Conservation (phyloP, 2,329 filamentous ascomycete species). For the Botryotinia convoluta region DNA sequence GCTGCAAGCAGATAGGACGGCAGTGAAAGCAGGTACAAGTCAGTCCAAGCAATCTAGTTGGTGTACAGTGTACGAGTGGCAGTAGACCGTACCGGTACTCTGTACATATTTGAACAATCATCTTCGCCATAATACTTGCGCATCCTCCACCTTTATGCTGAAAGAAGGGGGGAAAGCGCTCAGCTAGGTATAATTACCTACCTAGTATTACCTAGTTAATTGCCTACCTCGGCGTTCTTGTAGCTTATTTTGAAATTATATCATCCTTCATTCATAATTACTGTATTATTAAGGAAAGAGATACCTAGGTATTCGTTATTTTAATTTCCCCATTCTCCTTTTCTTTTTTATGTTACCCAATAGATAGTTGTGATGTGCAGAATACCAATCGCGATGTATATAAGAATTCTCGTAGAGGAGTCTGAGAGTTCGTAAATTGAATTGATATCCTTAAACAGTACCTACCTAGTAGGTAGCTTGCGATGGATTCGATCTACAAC, state of each 20-base stretch:
- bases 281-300: background rate
- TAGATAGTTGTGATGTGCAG: background rate
- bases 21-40: conserved; percentile 3
- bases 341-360: background rate
- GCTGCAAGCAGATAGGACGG: conserved; percentile 1
- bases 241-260: background rate
- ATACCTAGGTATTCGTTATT: background rate
- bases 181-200: background rate
- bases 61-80: background rate
- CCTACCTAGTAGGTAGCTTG: background rate
- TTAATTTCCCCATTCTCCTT: conserved; percentile 6
- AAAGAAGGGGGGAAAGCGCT: background rate
- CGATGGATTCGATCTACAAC: background rate
- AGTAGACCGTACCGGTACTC: background rate
- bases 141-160: too few relatives aligned
- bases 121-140: background rate
- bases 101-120: background rate
- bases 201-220: background rate
- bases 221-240: conserved; percentile 1
- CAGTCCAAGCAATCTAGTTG: background rate
- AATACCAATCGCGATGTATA: background rate
- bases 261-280: background rate
- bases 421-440: background rate
- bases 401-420: background rate
- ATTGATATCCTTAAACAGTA: background rate